phyloP scores from a whole-genome alignment of 495 filamentous ascomycete genomes.

The Annulohypoxylon moriforme region DNA sequence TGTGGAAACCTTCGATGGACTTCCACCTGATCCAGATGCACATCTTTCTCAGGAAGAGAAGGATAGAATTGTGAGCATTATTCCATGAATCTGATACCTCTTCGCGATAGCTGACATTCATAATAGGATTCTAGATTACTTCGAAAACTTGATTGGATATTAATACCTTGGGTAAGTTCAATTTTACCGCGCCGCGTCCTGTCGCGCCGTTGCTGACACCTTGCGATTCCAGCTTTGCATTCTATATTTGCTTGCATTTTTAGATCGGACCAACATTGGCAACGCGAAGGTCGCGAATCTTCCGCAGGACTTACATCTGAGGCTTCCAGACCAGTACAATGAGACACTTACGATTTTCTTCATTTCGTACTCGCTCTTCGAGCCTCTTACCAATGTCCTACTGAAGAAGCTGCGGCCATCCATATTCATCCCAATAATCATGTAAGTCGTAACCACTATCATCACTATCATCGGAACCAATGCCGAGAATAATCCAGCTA shows the following conservation, averaged over 20 bases:
- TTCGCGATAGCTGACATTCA: constrained; percentile 22
- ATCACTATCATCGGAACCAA: constrained; percentile 11
- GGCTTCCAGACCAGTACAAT: constrained; percentile 72
- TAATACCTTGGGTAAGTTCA: constrained; percentile 74
- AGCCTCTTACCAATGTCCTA: constrained; percentile 88
- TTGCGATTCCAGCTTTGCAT: constrained; percentile 68
- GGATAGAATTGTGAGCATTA: constrained; percentile 68
- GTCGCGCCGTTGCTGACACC: constrained; percentile 11
- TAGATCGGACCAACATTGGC: constrained; percentile 86
- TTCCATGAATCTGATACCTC: neutral
- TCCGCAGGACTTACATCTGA: constrained; percentile 64
- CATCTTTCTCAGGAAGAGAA: constrained; percentile 74
- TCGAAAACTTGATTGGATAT: constrained; percentile 74
- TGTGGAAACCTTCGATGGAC: constrained; percentile 39
- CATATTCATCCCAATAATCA: constrained; percentile 72
- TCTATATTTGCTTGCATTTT: constrained; percentile 85
- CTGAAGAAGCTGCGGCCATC: constrained; percentile 76
- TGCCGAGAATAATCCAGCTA: constrained; percentile 12
- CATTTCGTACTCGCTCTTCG: constrained; percentile 87
- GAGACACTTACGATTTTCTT: constrained; percentile 87
- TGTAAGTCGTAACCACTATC: constrained; percentile 67
- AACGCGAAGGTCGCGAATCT: constrained; percentile 89
- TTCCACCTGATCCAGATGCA: constrained; percentile 70
- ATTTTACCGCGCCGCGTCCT: neutral
- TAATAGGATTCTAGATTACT: constrained; percentile 72